These are phyloP conservation scores for Porodaedalea pini DNA, from an alignment of 1,284 basidiomycete genomes.

Conservation along the genomic window DNA sequence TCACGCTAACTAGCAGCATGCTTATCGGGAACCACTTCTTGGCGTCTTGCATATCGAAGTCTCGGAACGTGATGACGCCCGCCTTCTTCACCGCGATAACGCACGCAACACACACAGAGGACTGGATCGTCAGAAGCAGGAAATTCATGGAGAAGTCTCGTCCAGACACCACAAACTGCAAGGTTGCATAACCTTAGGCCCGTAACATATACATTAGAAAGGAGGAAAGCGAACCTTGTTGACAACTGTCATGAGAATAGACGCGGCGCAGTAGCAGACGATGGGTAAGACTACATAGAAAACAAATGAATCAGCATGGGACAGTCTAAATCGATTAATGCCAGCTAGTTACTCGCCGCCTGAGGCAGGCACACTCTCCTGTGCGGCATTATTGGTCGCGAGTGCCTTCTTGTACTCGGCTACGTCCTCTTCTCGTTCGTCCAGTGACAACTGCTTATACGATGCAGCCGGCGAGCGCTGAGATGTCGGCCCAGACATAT, in stretches of 20 bases:
- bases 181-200: conserved; percentile 1
- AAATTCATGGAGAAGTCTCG: conserved; percentile 96
- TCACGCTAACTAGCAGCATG: conserved; percentile 87
- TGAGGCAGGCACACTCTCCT: conserved; percentile 34
- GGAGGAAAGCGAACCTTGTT: conserved; percentile 74
- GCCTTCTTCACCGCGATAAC: conserved; percentile 73
- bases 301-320: conserved; percentile 22
- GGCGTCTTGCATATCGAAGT: conserved; percentile 82
- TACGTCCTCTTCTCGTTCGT: conserved; percentile 39
- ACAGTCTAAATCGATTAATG: conserved; percentile 18
- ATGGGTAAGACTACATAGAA: conserved; percentile 66
- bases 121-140: conserved; percentile 90
- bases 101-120: conserved; percentile 77
- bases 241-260: conserved; percentile 96
- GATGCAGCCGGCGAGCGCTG: conserved; percentile 12
- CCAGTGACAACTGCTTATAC: conserved; percentile 15
- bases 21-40: conserved; percentile 95
- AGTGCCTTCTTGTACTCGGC: conserved; percentile 62
- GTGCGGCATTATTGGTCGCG: conserved; percentile 47
- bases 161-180: conserved; percentile 92
- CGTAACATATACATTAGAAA: conserved; percentile 7
- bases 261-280: conserved; percentile 88
- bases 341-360: conserved; percentile 34
- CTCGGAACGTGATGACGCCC: conserved; percentile 87
- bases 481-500: conserved; percentile 13